Evolutionary conservation across 208 protist genomes (phyloP).

Genomic region (Polymyxa betae): DNA sequence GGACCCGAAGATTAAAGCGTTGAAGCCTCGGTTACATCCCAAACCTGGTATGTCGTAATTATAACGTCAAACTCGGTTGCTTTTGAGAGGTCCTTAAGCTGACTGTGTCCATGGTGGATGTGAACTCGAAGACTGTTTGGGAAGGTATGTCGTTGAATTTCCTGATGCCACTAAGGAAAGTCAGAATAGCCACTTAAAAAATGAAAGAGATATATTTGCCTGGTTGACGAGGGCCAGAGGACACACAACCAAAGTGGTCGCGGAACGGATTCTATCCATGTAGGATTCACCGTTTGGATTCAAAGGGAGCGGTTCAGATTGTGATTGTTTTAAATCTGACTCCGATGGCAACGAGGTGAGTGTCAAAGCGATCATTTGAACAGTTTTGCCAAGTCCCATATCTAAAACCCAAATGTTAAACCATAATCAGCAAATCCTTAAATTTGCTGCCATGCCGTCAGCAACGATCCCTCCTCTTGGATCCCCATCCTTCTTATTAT

Average conservation of each 20-base stretch:
- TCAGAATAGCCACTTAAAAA: background rate
- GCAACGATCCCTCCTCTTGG: constrained; percentile 8
- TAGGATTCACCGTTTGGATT: too few relatives aligned
- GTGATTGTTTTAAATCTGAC: background rate
- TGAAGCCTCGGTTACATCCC: background rate
- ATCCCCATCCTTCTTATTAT: background rate
- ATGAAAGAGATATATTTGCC: background rate
- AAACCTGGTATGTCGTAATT: constrained; percentile 35
- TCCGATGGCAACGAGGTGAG: background rate
- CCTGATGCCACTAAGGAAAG: background rate
- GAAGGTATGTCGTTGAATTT: background rate
- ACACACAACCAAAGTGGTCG: constrained; percentile 16
- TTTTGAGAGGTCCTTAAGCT: background rate
- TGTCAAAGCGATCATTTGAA: constrained; percentile 17
- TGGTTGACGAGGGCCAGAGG: background rate
- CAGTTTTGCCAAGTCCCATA: constrained; percentile 48
- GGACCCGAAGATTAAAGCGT: background rate
- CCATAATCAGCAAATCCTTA: background rate
- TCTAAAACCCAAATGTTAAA: too few relatives aligned
- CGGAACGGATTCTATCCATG: constrained; percentile 10
- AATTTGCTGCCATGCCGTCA: background rate
- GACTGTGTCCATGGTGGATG: background rate
- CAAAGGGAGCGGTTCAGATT: too few relatives aligned
- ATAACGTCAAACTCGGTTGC: constrained; percentile 17
- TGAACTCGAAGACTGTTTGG: background rate